Evolutionary conservation across 148 eudicot species (phyloP), one percentile per base, ranked within the genome.

Genomic region (Chenopodium quinoa): DNA sequence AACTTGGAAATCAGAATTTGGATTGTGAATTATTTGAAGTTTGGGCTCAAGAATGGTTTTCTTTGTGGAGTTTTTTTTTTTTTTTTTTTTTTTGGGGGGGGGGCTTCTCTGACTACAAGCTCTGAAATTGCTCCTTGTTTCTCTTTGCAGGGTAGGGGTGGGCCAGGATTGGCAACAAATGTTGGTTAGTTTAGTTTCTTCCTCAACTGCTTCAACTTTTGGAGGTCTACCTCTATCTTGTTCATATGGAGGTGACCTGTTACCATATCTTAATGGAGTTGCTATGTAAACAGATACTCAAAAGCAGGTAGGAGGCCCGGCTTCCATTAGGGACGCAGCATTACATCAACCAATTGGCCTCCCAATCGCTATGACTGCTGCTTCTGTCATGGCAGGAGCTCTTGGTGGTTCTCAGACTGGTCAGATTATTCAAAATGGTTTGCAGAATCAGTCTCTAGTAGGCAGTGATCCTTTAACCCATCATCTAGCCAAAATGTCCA

Each of bases 401-500:
- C 97, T 93, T 76, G 99, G 99, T 73, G 91, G 93, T 82, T 85
- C 89, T 87, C 99, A 96, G 88, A 78, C 72, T 82, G 81, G 88
- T 75, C 88, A 87, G 60, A 71, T 83, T 23, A 89, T 66, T 84
- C 90, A 87, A 89, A 90, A 82, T 78, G 92, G 90, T 80, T 76
- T 89, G 75, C 93, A 84, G 75, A 86, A 76, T 83, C 92, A 87
- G 83, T 83, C 88, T n/a, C 47, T 78, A 12, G 80, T 89, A 78
- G 92, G 91, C 76, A 86, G 82, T 77, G 98, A 96, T 84, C 94
- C 95, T 77, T 83, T 96, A 82, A 96, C 99, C 72, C 89, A 86
- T 73, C 92, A 96, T 90, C 87, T 96, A 83, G 92, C 99, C 72
- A 92, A 92, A 88, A 88, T 96, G 91, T 92, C 99, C 75, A 90